These are phyloP conservation scores for Plasmopara muralis DNA, from an alignment of 352 stramenopile species.

Conservation along the genomic window DNA sequence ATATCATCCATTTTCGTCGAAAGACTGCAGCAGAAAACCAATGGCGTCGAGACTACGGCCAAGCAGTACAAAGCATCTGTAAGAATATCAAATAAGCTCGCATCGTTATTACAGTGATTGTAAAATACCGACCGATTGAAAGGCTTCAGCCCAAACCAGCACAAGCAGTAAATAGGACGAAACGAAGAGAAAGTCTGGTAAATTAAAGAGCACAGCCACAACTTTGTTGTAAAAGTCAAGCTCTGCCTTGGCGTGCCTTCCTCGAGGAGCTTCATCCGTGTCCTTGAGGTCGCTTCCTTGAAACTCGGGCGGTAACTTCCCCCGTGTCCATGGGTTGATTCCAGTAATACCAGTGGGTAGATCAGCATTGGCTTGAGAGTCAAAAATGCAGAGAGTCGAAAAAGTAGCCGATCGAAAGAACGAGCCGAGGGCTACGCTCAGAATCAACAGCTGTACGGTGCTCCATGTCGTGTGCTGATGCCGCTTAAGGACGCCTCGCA, in stretches of 20 bases:
- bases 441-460: conserved; percentile 75
- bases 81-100: neutral
- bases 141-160: conserved; percentile 86
- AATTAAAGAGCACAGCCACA: conserved; percentile 87
- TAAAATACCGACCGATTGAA: conserved; percentile 60
- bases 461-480: conserved; percentile 69
- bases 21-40: conserved; percentile 86
- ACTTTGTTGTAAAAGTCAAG: conserved; percentile 89
- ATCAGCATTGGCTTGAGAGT: conserved; percentile 62
- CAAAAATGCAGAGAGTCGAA: conserved; percentile 83
- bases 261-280: conserved; percentile 10
- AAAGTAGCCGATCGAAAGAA: conserved; percentile 84
- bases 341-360: conserved; percentile 24
- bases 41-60: conserved; percentile 70
- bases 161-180: conserved; percentile 88
- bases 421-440: conserved; percentile 77
- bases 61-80: conserved; percentile 4
- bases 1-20: conserved; percentile 86
- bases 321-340: conserved; percentile 17
- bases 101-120: neutral
- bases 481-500: conserved; percentile 59
- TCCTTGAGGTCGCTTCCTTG: conserved; percentile 14
- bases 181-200: conserved; percentile 90
- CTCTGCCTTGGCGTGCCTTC: conserved; percentile 41
- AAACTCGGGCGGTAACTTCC: conserved; percentile 6